phyloP scores from a whole-genome alignment of 2,329 filamentous ascomycete species.

The Epichloe hybrida region DNA sequence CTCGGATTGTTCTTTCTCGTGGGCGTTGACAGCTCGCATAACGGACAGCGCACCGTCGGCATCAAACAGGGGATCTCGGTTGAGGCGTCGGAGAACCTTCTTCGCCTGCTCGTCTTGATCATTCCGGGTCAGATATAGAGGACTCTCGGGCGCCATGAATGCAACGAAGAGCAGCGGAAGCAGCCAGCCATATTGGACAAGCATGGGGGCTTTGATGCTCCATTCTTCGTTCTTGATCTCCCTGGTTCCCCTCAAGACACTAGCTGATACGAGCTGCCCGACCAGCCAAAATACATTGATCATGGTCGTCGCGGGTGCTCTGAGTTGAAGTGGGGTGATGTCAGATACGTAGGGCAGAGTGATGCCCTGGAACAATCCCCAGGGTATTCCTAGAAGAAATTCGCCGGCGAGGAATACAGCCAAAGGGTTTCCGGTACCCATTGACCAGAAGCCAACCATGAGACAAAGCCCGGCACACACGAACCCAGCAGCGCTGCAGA shows the following conservation, averaged over 20 bases:
- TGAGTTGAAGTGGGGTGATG: not conserved
- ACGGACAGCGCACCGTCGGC: not conserved
- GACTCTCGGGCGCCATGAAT: not conserved
- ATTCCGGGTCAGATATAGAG: not conserved
- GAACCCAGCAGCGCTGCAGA: conserved; percentile 20
- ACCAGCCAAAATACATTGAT: conserved; percentile 1
- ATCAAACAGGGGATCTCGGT: not conserved
- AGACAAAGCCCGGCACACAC: conserved; percentile 22
- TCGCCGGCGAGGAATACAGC: not conserved
- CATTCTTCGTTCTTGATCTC: not conserved
- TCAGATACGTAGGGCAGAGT: conserved; percentile 2
- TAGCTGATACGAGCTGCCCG: not conserved
- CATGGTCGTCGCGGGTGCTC: not conserved
- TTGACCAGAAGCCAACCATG: conserved; percentile 6
- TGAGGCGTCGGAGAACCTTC: not conserved
- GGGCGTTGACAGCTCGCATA: not conserved
- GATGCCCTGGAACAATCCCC: conserved; percentile 1
- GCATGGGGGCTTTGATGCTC: not conserved
- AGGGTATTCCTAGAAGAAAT: not conserved
- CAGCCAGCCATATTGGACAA: not conserved
- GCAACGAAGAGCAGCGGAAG: not conserved
- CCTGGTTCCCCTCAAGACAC: not conserved
- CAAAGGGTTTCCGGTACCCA: not conserved
- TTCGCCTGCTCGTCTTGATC: not conserved
- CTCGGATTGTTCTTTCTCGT: not conserved